A percentile compares a stretch with the other conserved stretches of the same genome.
These are phyloP conservation scores for Ogataea ramenticola DNA, from an alignment of 805 yeast species.

Conservation along the genomic window DNA sequence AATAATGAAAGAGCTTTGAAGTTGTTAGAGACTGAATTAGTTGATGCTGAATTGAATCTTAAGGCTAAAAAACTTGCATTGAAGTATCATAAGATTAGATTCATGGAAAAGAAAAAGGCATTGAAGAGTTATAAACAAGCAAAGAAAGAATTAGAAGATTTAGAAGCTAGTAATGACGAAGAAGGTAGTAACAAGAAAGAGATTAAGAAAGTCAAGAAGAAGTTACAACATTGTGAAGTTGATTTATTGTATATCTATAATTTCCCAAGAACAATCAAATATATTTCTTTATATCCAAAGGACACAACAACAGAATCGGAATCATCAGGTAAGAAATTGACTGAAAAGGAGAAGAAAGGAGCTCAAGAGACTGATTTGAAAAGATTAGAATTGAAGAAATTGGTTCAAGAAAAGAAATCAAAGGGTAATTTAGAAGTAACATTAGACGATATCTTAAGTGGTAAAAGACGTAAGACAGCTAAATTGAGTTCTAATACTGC, in stretches of 20 bases:
- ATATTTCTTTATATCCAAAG: constrained; percentile 67
- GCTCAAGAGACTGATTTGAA: constrained; percentile 34
- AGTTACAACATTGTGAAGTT: constrained; percentile 47
- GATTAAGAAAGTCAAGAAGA: constrained; percentile 35
- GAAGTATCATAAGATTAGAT: constrained; percentile 88
- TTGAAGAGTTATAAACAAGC: constrained; percentile 51
- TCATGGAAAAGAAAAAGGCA: constrained; percentile 87
- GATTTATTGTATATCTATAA: constrained; percentile 70
- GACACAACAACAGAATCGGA: too few relatives aligned
- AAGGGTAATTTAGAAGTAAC: constrained; percentile 47
- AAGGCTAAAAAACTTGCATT: constrained; percentile 41
- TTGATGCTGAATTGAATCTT: constrained; percentile 30
- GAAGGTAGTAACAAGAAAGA: constrained; percentile 18
- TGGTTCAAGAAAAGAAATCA: constrained; percentile 44
- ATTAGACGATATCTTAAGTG: constrained; percentile 35
- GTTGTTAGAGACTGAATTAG: constrained; percentile 40
- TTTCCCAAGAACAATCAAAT: constrained; percentile 75
- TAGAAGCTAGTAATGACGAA: constrained; percentile 10
- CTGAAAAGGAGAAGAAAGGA: constrained; percentile 34
- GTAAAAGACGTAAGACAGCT: constrained; percentile 6
- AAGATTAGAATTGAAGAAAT: constrained; percentile 40
- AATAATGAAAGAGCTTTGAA: constrained; percentile 41
- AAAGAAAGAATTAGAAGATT: constrained; percentile 6
- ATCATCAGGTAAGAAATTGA: constrained; percentile 22
- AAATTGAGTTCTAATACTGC: constrained; percentile 5